These are phyloP conservation scores for Penicillium robsamsonii DNA, from an alignment of 495 filamentous ascomycete species.

Conservation along the genomic window DNA sequence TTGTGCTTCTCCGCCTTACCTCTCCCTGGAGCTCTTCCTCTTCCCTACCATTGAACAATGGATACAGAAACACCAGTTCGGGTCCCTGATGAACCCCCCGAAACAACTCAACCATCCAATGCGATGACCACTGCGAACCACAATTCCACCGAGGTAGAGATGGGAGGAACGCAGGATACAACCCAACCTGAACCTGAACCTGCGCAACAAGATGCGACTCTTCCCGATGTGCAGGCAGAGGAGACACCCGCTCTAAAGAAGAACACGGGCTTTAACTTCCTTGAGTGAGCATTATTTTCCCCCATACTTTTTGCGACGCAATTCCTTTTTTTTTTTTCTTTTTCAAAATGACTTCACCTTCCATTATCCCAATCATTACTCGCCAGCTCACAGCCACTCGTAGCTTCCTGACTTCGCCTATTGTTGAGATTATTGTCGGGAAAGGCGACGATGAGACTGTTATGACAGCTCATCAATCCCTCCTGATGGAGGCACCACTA, in stretches of 20 bases:
- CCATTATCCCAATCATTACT: not conserved
- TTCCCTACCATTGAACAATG: slow-evolving; percentile 13
- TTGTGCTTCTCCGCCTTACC: not conserved
- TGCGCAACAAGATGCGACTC: slow-evolving; percentile 18
- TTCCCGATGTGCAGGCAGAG: slow-evolving; percentile 25
- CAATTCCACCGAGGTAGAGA: slow-evolving; percentile 26
- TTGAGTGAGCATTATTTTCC: slow-evolving; percentile 30
- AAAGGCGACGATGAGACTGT: slow-evolving; percentile 55
- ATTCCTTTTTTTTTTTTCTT: not conserved
- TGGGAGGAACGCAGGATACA: slow-evolving; percentile 20
- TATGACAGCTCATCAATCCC: slow-evolving; percentile 74
- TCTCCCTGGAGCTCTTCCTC: not conserved
- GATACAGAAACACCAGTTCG: slow-evolving; percentile 16
- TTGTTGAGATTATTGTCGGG: slow-evolving; percentile 76
- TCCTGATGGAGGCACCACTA: slow-evolving; percentile 70
- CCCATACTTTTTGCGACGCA: not conserved
- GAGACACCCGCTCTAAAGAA: slow-evolving; percentile 26
- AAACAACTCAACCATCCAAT: not conserved
- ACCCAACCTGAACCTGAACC: not conserved
- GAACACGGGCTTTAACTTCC: slow-evolving; percentile 30
- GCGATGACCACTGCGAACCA: not conserved
- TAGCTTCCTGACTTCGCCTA: slow-evolving; percentile 66
- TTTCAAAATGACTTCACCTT: slow-evolving; percentile 3
- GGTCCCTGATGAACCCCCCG: slow-evolving; percentile 2
- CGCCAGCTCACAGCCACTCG: slow-evolving; percentile 8